Evolutionary conservation across 2,329 filamentous ascomycete genomes (phyloP).

Genomic region (Aspergillus hortae): DNA sequence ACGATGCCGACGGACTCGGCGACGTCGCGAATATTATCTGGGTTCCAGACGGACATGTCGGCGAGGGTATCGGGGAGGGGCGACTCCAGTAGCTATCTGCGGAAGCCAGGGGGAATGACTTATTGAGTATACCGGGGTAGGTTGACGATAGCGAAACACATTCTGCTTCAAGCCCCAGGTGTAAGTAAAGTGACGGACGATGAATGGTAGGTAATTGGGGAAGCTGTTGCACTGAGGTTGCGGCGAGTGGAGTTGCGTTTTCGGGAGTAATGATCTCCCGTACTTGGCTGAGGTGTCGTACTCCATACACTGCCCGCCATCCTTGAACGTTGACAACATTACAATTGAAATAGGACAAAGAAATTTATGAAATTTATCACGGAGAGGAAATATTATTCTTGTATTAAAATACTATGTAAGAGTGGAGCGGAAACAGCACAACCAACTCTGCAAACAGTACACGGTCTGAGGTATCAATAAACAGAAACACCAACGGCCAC

Average conservation of each 20-base stretch:
- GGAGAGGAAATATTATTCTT: neutral
- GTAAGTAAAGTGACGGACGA: neutral
- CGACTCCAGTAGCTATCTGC: neutral
- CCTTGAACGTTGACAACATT: no score
- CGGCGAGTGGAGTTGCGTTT: neutral
- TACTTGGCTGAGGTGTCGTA: neutral
- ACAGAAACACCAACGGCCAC: constrained; percentile 12
- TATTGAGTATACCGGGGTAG: neutral
- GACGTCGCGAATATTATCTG: constrained; percentile 91
- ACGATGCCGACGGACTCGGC: constrained; percentile 91
- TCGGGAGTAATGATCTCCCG: neutral
- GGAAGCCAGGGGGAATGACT: no score
- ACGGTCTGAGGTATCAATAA: constrained; percentile 16
- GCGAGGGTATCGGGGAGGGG: neutral
- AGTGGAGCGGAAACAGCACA: neutral
- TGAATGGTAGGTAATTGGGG: neutral
- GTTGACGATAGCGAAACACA: neutral
- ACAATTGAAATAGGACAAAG: no score
- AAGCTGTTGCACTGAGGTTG: no score
- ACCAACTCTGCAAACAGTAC: constrained; percentile 5
- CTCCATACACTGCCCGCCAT: no score
- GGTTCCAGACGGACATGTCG: constrained; percentile 77
- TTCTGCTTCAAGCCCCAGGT: neutral
- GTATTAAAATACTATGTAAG: neutral
- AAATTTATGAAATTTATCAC: neutral